Evolutionary conservation across 495 filamentous ascomycete genomes (phyloP), one percentile per base, ranked within the genome.

Genomic region (Hyaloscypha variabilis): DNA sequence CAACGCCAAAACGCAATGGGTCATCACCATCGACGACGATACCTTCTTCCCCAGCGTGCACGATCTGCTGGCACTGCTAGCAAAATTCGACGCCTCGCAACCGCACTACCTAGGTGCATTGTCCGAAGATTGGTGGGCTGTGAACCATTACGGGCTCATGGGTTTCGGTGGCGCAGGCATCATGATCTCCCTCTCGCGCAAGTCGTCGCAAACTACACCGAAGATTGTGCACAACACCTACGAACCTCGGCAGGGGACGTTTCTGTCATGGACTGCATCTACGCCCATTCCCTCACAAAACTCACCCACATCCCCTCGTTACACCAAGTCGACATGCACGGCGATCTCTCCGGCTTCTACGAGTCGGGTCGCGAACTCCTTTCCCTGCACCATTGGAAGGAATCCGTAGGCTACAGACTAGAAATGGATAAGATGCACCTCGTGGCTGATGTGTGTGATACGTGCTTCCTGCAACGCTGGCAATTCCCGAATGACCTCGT

Each of bases 11-110:
- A 88, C 86, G 21, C 73, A 80, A 52, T 92, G 88, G 88, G 78
- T 88, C 50, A 80, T 79, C 68, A 80, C 88, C 62, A 81, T 90
- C 39, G 88, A 91, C 69, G 89, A 92, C 73, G 90, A 92, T 74
- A 91, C 90, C 21, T 91, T 91, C 79, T 91, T 91, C 73, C 83
- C 88, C 2, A 86, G 85, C 23, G 78, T 91, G n/a, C 68, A 82
- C 13, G 78, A 82, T 30, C 74, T 88, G 3, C 78, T 91, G 64
- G 78, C 80, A 59, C 74, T 83, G 2, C 69, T 72, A 6, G 72
- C 79, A 6, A 62, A 60, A 19, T 79, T 86, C 69, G 82, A 90
- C 70, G 76, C 81, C 65, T 74, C 71, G 39, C 77, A 79, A 67
- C 83, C 84, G 36, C 72, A 80, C 63, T 91, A 89, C 74, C 82